phyloP scores from a whole-genome alignment of 768 basidiomycete genomes.

The Rhizopogon vesiculosus region DNA sequence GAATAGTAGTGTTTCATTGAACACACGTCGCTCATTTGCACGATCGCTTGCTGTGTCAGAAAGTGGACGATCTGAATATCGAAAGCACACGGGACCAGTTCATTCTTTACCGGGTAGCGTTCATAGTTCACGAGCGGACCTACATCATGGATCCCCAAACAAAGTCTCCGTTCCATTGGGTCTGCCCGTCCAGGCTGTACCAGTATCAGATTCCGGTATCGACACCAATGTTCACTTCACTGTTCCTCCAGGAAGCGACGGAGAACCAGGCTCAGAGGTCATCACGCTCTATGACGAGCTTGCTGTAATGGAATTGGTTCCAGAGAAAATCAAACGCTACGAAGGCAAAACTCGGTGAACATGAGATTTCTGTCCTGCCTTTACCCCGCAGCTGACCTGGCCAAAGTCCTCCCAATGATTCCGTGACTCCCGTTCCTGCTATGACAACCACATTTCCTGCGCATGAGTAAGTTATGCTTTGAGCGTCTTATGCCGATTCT shows the following conservation, averaged over 20 bases:
- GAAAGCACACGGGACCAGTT: background rate
- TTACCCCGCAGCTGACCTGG: background rate
- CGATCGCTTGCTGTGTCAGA: background rate
- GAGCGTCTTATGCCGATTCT: background rate
- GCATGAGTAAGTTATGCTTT: background rate
- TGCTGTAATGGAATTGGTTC: conserved; percentile 1
- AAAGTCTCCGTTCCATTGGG: background rate
- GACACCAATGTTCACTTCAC: background rate
- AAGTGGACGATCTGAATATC: background rate
- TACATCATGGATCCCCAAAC: background rate
- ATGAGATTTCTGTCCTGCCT: no score
- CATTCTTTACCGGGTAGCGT: background rate
- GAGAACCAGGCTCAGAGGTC: no score
- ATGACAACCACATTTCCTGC: background rate
- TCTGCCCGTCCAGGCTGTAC: background rate
- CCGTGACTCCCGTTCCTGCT: background rate
- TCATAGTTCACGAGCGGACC: background rate
- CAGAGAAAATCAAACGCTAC: conserved; percentile 9
- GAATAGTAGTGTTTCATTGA: background rate
- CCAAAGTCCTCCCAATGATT: background rate
- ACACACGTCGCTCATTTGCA: background rate
- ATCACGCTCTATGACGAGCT: no score
- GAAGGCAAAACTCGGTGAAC: background rate
- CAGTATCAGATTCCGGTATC: background rate
- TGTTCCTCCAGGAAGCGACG: conserved; percentile 1